A percentile compares a stretch with the other conserved stretches of the same genome.
Conservation (phyloP, 2,329 filamentous ascomycete species). For the Neofusicoccum cordaticola region DNA sequence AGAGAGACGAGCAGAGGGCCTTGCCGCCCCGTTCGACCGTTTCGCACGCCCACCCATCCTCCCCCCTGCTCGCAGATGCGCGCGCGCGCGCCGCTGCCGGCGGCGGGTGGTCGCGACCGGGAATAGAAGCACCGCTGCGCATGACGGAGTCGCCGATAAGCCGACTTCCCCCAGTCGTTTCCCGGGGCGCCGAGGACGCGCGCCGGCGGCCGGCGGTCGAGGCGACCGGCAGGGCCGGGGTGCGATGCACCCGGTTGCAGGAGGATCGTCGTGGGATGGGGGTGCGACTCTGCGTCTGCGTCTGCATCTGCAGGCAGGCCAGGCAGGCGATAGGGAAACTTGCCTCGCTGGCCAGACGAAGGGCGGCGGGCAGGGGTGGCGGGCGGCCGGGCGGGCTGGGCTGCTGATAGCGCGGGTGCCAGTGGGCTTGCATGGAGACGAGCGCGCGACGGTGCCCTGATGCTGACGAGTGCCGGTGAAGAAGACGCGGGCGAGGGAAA, state of each 20-base stretch:
- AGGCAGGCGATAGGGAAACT: background rate
- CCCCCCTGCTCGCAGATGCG: background rate
- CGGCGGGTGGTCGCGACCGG: background rate
- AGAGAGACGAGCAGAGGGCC: background rate
- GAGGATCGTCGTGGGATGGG: background rate
- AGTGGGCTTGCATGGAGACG: slow-evolving; percentile 1
- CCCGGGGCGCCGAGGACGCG: background rate
- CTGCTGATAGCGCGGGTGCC: background rate
- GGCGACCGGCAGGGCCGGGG: background rate
- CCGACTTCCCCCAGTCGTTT: background rate
- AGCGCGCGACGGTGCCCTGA: slow-evolving; percentile 10
- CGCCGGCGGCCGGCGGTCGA: background rate
- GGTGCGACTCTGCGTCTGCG: too few species aligned
- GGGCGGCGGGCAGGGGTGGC: background rate
- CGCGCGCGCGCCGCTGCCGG: too few species aligned
- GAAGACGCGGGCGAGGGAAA: background rate
- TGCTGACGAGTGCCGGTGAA: slow-evolving; percentile 10
- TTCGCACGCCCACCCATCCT: too few species aligned
- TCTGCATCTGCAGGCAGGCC: background rate
- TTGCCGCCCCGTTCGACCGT: too few species aligned
- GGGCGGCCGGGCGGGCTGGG: background rate
- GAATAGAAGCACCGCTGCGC: background rate
- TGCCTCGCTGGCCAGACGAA: background rate
- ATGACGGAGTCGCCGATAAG: background rate
- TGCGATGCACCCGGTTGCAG: background rate